Base-by-base conservation (phyloP, 352 stramenopile species). In the Aphanomyces stellatus region DNA sequence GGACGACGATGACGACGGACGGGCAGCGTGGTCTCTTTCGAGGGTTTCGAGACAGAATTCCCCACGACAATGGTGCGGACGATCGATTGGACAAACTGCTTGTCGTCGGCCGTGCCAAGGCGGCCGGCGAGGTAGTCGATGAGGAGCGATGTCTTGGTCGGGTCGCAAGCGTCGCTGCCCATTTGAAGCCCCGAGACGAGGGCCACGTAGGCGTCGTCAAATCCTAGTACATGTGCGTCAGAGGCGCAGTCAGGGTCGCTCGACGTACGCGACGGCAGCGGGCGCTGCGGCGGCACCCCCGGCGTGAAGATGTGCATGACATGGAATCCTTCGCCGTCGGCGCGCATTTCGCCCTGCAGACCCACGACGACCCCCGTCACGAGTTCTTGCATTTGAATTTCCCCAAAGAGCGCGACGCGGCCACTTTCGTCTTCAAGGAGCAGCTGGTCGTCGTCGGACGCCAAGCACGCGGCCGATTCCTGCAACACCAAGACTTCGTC, bases 381-480 rank as follows among this genome's bases (percentile, higher is more conserved):
- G 13, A 90, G 61, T 33, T 73, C 71, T 17, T 72, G 69, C 17
- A 87, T 72, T 48, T 78, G 69, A 53, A 92, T 74, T 37, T 74
- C 63, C 8, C 81, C 84, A 10, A 76, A 70, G 11, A 97, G 74
- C 51, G 90, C 74, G 19, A 96, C 77, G 35, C 88, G 87, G 53
- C 88, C 90, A 69, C 80, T 93, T 64, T 95, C 87, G 69, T 97
- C 90, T 64, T 97, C 90, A 8, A 97, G 74, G 22, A 95, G 40
- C 10, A 97, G 69, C 53, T 86, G 68, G 64, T 97, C 90, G 11
- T 86, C 77, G 19, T 77, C 70, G 0, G 76, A 84, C n/a, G 82
- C 85, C 63, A 91, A 81, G 1, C 68, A 55, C 34, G 72, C 63
- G 28, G 62, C 34, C 10, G 75, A 60, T 1, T 72, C 62, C 62